Conservation (phyloP, 108 stramenopile species). For the Nitzschia putrida region DNA sequence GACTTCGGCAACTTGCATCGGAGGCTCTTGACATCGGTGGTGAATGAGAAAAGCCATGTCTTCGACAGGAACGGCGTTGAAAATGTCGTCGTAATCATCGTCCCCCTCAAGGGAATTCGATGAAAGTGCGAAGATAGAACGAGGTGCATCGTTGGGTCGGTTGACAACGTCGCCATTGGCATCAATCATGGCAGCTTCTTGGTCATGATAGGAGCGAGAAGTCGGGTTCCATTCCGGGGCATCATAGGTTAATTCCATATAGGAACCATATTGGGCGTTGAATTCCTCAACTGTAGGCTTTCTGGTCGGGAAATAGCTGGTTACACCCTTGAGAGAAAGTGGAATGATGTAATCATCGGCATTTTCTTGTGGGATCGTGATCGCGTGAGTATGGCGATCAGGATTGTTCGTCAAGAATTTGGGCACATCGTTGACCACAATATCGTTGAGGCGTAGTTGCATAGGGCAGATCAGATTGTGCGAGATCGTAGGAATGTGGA, state of each 20-base stretch:
- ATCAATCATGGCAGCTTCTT: slow-evolving; percentile 29
- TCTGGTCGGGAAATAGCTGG: slow-evolving; percentile 31
- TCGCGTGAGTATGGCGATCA: slow-evolving; percentile 7
- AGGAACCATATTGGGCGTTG: too few species aligned
- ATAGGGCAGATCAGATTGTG: slow-evolving; percentile 46
- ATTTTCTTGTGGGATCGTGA: slow-evolving; percentile 17
- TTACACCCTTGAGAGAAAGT: slow-evolving; percentile 17
- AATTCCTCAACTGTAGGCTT: too few species aligned
- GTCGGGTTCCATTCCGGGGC: slow-evolving; percentile 49
- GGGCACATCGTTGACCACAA: slow-evolving; percentile 33
- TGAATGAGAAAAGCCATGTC: too few species aligned
- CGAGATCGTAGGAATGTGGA: slow-evolving; percentile 37
- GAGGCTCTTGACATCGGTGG: too few species aligned
- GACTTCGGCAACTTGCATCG: too few species aligned
- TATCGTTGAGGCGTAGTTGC: slow-evolving; percentile 27
- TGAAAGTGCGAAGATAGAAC: too few species aligned
- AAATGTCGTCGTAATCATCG: too few species aligned
- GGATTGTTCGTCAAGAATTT: slow-evolving; percentile 23
- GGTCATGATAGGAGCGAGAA: not conserved
- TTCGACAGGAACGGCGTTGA: too few species aligned
- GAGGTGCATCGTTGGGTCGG: too few species aligned
- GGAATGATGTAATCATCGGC: slow-evolving; percentile 12
- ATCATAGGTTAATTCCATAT: too few species aligned
- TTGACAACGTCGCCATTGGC: too few species aligned
- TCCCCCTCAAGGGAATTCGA: too few species aligned